A percentile compares a stretch with the other conserved stretches of the same genome.
Conservation (phyloP, 2,329 filamentous ascomycete genomes). For the Sordariomycetes sp. region DNA sequence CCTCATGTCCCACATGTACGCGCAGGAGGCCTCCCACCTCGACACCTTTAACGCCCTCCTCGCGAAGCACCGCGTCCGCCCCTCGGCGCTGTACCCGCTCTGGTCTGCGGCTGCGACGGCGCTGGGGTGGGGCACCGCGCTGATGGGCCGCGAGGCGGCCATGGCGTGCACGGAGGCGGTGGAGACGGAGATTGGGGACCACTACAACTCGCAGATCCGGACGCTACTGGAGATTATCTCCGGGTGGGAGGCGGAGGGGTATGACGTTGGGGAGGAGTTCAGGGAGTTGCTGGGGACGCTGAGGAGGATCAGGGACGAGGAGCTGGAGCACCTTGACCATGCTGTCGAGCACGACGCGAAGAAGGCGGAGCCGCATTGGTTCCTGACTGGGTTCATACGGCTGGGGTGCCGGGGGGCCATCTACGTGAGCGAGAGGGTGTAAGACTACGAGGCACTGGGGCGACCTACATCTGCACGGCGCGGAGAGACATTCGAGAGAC, state of each 20-base stretch:
- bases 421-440: constrained; percentile 72
- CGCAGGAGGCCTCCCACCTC: constrained; percentile 85
- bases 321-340: constrained; percentile 91
- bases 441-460: constrained; percentile 8
- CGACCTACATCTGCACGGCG: neutral
- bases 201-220: constrained; percentile 89
- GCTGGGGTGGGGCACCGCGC: constrained; percentile 78
- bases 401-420: constrained; percentile 88
- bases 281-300: constrained; percentile 58
- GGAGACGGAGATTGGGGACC: constrained; percentile 91
- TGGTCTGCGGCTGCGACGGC: constrained; percentile 73
- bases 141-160: constrained; percentile 82
- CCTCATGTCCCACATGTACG: constrained; percentile 96
- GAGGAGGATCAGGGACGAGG: constrained; percentile 81
- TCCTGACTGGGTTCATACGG: constrained; percentile 76
- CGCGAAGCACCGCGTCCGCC: constrained; percentile 76
- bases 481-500: neutral
- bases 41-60: constrained; percentile 73
- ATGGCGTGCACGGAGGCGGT: constrained; percentile 99
- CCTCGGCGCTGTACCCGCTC: constrained; percentile 82
- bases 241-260: constrained; percentile 62
- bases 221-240: constrained; percentile 69
- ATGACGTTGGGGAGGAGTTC: constrained; percentile 70
- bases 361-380: constrained; percentile 77
- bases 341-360: constrained; percentile 89